Evolutionary conservation across 257 asterid species (phyloP), one percentile per base, ranked within the genome.

Genomic region (Jasminum sambac): DNA sequence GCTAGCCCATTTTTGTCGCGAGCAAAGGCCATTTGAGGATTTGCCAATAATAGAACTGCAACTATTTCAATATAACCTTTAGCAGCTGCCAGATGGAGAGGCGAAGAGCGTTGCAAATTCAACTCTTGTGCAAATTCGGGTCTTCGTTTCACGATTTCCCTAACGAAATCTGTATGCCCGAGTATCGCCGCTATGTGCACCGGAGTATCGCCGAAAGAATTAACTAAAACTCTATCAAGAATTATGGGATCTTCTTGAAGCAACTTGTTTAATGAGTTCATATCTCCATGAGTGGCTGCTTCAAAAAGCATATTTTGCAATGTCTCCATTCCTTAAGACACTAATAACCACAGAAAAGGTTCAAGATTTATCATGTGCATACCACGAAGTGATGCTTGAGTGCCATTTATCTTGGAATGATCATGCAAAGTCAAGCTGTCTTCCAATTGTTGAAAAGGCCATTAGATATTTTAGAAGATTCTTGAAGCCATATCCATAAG

Each of bases 171-270:
- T 8, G 39, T 61, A 71, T 82, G 85, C 0, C 82, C 83, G 5
- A 76, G 78, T 67, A 79, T 62, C 21, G 77, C 60, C 4, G 89
- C 83, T 43, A 84, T 39, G 70, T 81, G 89, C 10, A 84, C 78
- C 1, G 87, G 89, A 10, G 83, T 84, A 63, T 76, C 85, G 8
- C 68, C n/a, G 13, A 44, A 59, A 12, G 39, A 0, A 6, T 75
- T 30, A 30, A 30, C 36, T 30, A 30, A 30, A 14, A 11, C 60
- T 50, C 64, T 39, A 13, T 80, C 76, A 13, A 80, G 81, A 5
- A 77, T 72, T 19, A 80, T 24, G 0, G 74, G 55, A 42, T 80
- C 84, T 24, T 76, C 26, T 37, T 73, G 64, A 36, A 80, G 17
- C 41, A 76, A 50, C 6, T 1, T 10, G 11, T 26, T 6, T 0